phyloP scores from a whole-genome alignment of 2,329 filamentous ascomycete species.

The Epichloe bromicola region DNA sequence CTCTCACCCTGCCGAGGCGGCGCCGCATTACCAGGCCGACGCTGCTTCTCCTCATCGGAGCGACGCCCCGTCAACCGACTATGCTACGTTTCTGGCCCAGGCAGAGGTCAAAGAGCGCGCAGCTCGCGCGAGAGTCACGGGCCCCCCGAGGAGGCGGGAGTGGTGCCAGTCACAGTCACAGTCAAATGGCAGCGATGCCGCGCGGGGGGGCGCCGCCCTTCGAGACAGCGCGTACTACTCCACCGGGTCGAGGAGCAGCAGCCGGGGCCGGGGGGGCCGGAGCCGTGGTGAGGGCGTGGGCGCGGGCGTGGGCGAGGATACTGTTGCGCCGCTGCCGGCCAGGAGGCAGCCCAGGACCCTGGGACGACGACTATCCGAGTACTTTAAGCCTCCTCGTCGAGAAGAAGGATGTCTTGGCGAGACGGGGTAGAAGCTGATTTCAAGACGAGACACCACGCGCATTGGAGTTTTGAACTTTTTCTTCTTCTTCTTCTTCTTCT shows the following conservation, averaged over 20 bases:
- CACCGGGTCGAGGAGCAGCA: constrained; percentile 5
- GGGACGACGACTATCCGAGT: constrained; percentile 8
- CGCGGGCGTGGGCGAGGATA: neutral
- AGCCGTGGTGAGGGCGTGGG: neutral
- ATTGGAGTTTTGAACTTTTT: too few species aligned
- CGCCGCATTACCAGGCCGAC: too few species aligned
- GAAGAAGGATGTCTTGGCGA: neutral
- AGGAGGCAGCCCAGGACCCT: constrained; percentile 5
- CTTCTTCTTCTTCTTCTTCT: too few species aligned
- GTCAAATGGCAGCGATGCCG: too few species aligned
- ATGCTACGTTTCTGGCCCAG: constrained; percentile 12
- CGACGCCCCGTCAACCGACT: constrained; percentile 9
- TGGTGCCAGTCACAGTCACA: neutral
- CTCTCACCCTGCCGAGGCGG: too few species aligned
- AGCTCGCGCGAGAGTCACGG: constrained; percentile 1
- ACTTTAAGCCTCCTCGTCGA: constrained; percentile 8
- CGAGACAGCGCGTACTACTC: constrained; percentile 8
- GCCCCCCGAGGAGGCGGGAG: neutral
- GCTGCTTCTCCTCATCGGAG: too few species aligned
- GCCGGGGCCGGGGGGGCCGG: neutral
- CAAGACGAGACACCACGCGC: neutral
- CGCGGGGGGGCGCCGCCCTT: neutral
- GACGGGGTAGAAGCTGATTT: neutral
- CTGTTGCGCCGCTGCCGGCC: neutral
- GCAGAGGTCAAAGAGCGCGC: constrained; percentile 8